Percentiles rank a stretch among this genome's conserved stretches.
Evolutionary conservation across 2,329 filamentous ascomycete genomes (phyloP).

Genomic region (Colletotrichum caudatum): DNA sequence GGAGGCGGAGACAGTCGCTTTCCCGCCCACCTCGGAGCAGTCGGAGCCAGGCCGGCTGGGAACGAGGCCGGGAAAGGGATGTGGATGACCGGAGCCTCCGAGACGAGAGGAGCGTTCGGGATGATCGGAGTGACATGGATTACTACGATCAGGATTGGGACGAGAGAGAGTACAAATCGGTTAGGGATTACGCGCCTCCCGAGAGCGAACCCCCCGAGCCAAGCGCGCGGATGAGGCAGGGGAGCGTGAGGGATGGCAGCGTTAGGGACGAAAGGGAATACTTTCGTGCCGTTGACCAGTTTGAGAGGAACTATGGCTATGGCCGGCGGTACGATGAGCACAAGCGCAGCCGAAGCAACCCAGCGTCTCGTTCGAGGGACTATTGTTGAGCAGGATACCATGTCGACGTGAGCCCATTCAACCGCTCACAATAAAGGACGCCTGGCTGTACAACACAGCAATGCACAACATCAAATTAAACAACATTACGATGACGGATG

Average conservation of each 20-base stretch:
- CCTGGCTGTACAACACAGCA: not conserved
- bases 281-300: slow-evolving; percentile 8
- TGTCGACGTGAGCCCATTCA: not conserved
- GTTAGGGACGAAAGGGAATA: slow-evolving; percentile 20
- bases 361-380: slow-evolving; percentile 17
- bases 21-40: slow-evolving; percentile 16
- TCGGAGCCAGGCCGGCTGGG: slow-evolving; percentile 15
- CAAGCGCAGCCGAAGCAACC: slow-evolving; percentile 35
- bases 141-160: slow-evolving; percentile 30
- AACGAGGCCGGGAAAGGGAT: slow-evolving; percentile 7
- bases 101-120: slow-evolving; percentile 14
- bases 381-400: slow-evolving; percentile 11
- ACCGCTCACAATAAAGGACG: too few species aligned
- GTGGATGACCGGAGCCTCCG: not conserved
- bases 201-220: slow-evolving; percentile 20
- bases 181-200: slow-evolving; percentile 26
- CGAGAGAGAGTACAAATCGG: slow-evolving; percentile 29
- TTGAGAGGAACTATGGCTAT: slow-evolving; percentile 27
- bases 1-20: slow-evolving; percentile 21
- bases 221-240: not conserved
- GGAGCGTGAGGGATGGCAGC: not conserved
- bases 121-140: slow-evolving; percentile 22
- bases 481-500: slow-evolving; percentile 2
- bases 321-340: slow-evolving; percentile 25
- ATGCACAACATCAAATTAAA: not conserved